Conservation (phyloP, 164 flowering plant genomes). For the Chimonanthus praecox region DNA sequence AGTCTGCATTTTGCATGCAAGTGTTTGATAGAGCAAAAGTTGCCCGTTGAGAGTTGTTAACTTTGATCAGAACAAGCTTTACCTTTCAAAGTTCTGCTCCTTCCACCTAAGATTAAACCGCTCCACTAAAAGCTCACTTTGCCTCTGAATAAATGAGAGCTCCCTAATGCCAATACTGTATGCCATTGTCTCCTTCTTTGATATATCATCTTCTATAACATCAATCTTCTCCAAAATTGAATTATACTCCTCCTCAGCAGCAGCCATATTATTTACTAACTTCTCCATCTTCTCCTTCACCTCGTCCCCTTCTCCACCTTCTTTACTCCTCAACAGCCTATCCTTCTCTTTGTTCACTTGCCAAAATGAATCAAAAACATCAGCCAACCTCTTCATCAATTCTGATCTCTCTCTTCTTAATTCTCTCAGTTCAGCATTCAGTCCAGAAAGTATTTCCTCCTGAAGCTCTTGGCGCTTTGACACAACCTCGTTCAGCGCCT, state of each 20-base stretch:
- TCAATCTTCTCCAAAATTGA: slow-evolving; percentile 49
- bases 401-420: slow-evolving; percentile 34
- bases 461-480: slow-evolving; percentile 38
- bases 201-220: slow-evolving; percentile 63
- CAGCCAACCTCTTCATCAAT: slow-evolving; percentile 30
- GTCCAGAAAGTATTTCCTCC: slow-evolving; percentile 36
- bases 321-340: slow-evolving; percentile 23
- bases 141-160: slow-evolving; percentile 63
- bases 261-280: slow-evolving; percentile 30
- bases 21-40: no score
- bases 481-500: slow-evolving; percentile 48
- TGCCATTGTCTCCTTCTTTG: slow-evolving; percentile 53
- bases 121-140: slow-evolving; percentile 64
- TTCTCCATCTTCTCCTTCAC: slow-evolving; percentile 30
- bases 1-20: no score
- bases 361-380: slow-evolving; percentile 24
- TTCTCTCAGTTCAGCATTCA: slow-evolving; percentile 39
- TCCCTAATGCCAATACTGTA: slow-evolving; percentile 67
- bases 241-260: slow-evolving; percentile 47
- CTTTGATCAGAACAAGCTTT: neutral
- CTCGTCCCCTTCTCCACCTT: slow-evolving; percentile 14
- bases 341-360: slow-evolving; percentile 31
- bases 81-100: slow-evolving; percentile 39
- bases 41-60: no score
- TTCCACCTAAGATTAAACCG: slow-evolving; percentile 38